Percentiles rank a stretch among this genome's conserved stretches.
These are phyloP conservation scores for Blastocystis sp. DNA, from an alignment of 352 stramenopile genomes.

Conservation along the genomic window DNA sequence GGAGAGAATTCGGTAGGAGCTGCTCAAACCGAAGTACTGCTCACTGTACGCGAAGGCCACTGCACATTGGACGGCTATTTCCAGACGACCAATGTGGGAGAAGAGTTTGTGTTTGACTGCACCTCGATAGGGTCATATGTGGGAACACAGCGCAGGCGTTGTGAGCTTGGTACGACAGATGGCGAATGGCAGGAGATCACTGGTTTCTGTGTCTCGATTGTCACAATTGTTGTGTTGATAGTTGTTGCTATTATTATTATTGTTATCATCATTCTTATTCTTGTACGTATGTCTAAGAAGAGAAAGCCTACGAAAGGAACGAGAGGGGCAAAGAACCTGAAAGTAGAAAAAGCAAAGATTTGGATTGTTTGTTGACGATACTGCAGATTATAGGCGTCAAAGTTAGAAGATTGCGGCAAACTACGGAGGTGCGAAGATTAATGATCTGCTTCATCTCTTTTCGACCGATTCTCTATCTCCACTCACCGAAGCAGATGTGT, in stretches of 20 bases:
- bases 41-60: background rate
- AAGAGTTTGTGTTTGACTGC: background rate
- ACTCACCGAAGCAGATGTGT: too few species aligned
- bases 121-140: background rate
- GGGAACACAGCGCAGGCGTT: slow-evolving; percentile 1
- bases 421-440: background rate
- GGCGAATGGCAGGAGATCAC: background rate
- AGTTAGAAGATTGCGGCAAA: background rate
- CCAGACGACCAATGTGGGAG: background rate
- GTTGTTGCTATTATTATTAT: background rate
- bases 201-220: slow-evolving; percentile 6
- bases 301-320: background rate
- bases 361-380: background rate
- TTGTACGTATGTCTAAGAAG: background rate
- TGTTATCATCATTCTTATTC: slow-evolving; percentile 1
- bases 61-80: slow-evolving; percentile 1
- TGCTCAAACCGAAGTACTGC: background rate
- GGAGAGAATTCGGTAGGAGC: slow-evolving; percentile 8
- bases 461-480: too few species aligned
- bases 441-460: background rate
- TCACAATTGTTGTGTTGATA: background rate
- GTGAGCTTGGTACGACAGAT: background rate
- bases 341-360: background rate
- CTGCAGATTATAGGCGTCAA: background rate
- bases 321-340: background rate